Evolutionary conservation across 2,329 filamentous ascomycete species (phyloP), one percentile per base, ranked within the genome.

Genomic region (Fusarium algeriense): DNA sequence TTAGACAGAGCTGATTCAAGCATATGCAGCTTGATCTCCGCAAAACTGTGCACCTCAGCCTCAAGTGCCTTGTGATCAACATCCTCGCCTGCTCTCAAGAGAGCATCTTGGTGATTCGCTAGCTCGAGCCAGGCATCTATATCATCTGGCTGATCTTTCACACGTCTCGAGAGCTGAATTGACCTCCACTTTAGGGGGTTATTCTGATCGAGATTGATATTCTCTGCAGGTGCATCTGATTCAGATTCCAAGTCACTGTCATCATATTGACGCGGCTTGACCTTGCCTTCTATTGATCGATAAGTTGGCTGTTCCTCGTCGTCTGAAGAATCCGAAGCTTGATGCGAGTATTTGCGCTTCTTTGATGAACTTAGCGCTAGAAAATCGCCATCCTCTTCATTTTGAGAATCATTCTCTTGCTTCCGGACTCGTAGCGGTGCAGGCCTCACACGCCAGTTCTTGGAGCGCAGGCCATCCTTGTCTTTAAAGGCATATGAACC

Each of bases 11-110:
- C 95, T 67, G 93, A 90, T 70, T 95, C 90, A 66, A 95, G 93
- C 67, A 97, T 89, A 4, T 91, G 90, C 5, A 97, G 82, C 71
- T 93, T 95, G 60, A 97, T 89, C 70, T 96, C 92, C 6, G 93
- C 90, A 59, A 93, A 88, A 68, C 91, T 91, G 67, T 86, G 87
- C 54, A 84, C 83, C 76, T 96, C 92, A 6, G 90, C 88, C 32
- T 84, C 82, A 0, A 89, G 90, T 34, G 76, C 79, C 41, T 80
- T 84, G 44, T 77, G 85, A 76, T 82, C 83, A 66, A 76, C 77
- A 45, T 80, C 81, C 26, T 85, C 81, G 30, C 84, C 84, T 28
- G 84, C 82, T 55, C 83, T 83, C 44, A 95, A 82, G 60, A 97
- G 84, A 4, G 81, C 79, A 67, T 94, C 90, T 81, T 98, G 95